Evolutionary conservation across 345 rosid genomes (phyloP).

Genomic region (Acer yangbiense): DNA sequence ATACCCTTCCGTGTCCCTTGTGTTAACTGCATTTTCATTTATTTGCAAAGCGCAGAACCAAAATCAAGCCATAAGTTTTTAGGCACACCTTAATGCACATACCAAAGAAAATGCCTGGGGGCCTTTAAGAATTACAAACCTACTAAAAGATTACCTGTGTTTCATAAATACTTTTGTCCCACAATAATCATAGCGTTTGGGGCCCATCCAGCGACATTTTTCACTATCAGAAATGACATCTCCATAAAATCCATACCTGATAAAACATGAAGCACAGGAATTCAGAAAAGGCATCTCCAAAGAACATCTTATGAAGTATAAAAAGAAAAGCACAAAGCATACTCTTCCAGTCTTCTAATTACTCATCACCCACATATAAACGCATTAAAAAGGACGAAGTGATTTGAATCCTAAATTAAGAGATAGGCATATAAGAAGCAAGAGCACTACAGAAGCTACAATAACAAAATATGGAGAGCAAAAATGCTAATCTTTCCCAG

Average conservation of each 20-base stretch:
- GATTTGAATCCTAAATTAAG: conserved; percentile 1
- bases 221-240: conserved; percentile 95
- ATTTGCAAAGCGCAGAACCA: neutral
- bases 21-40: neutral
- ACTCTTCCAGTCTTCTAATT: neutral
- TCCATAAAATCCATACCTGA: conserved; percentile 94
- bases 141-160: conserved; percentile 56
- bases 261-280: conserved; percentile 16
- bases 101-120: neutral
- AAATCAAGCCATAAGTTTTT: neutral
- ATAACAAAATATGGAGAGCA: neutral
- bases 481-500: neutral
- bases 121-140: conserved; percentile 8
- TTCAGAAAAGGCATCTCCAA: conserved; percentile 8
- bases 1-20: neutral
- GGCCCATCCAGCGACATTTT: conserved; percentile 98
- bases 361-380: conserved; percentile 4
- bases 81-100: neutral
- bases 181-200: conserved; percentile 89
- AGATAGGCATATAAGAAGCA: neutral
- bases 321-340: neutral
- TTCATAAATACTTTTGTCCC: conserved; percentile 92
- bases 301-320: neutral
- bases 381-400: neutral
- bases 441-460: neutral